Base-by-base conservation (phyloP, 495 filamentous ascomycete species). In the Xylaria acuta region DNA sequence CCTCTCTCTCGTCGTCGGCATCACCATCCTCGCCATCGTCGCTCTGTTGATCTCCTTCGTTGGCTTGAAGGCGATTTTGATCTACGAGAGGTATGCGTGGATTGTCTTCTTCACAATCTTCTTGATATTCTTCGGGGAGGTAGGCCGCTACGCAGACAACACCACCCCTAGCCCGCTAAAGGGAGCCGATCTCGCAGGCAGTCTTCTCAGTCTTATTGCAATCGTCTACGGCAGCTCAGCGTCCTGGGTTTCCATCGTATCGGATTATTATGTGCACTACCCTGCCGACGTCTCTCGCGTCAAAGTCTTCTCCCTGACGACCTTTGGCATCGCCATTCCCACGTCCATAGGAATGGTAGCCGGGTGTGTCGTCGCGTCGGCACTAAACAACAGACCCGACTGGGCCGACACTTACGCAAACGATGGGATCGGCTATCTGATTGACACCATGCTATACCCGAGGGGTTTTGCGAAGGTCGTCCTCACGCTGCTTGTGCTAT, bases 221-320 rank as follows among this genome's bases (percentile, higher is more conserved):
- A 83, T 91, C 69, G 79, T 88, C 62, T 91, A 89, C 75, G 87
- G 87, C 27, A 87, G 84, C 5, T 86, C 86, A n/a, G 86, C 84
- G 1, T 88, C 85, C 43, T 89, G 90, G 88, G 84, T 83, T 32
- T 88, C 89, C 6, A 88, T 90, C 54, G 88, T 86, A 0, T 84
- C 85, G 0, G 90, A 91, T 73, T 92, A 87, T 74, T 91, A 90
- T 74, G 87, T 88, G 9, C 84, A 90, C 49, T 90, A 90, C 72
- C 89, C 89, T 0, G 83, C 82, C 63, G 78, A 84, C 30, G 87
- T 85, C 8, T 80, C 82, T 25, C 82, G 83, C 62, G 74, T 81
- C 59, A 89, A 86, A 72, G 81, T 90, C 25, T 92, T 90, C 70
- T 36, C 79, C 67, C 66, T 87, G 27, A 87, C 86, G 0, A 80